These are phyloP conservation scores for Clarireedia paspali DNA, from an alignment of 2,329 filamentous ascomycete genomes.

Conservation along the genomic window DNA sequence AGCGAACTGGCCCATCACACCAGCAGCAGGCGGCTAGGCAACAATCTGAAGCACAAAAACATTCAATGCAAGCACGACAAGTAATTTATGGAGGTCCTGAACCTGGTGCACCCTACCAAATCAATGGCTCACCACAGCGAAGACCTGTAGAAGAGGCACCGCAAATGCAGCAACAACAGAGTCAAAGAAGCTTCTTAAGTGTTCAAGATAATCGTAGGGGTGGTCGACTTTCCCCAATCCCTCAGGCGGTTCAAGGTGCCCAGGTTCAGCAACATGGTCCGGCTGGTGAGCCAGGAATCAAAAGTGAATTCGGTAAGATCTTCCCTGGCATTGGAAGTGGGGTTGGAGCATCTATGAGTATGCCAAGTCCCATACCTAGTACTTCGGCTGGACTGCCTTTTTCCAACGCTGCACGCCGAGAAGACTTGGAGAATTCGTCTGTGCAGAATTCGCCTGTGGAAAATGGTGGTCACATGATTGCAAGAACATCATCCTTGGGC, in stretches of 20 bases:
- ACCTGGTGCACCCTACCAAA: slow-evolving; percentile 28
- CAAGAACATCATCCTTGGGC: slow-evolving; percentile 16
- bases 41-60: slow-evolving; percentile 31
- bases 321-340: slow-evolving; percentile 85
- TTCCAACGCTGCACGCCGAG: slow-evolving; percentile 41
- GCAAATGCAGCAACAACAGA: slow-evolving; percentile 47
- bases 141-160: slow-evolving; percentile 39
- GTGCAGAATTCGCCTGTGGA: slow-evolving; percentile 36
- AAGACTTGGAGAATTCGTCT: slow-evolving; percentile 39
- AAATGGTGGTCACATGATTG: slow-evolving; percentile 31
- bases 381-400: slow-evolving; percentile 42
- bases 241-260: slow-evolving; percentile 88
- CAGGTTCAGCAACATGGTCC: slow-evolving; percentile 75
- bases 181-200: slow-evolving; percentile 61
- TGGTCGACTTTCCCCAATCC: slow-evolving; percentile 78
- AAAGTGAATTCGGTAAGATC: slow-evolving; percentile 90
- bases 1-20: slow-evolving; percentile 29
- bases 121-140: slow-evolving; percentile 38
- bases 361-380: slow-evolving; percentile 41
- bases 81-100: slow-evolving; percentile 31
- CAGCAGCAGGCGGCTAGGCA: slow-evolving; percentile 30
- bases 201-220: slow-evolving; percentile 70
- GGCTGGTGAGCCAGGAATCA: slow-evolving; percentile 78
- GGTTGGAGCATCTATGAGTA: slow-evolving; percentile 44
- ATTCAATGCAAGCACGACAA: slow-evolving; percentile 25